Base-by-base conservation (phyloP, 345 rosid genomes). In the Salix suchowensis region DNA sequence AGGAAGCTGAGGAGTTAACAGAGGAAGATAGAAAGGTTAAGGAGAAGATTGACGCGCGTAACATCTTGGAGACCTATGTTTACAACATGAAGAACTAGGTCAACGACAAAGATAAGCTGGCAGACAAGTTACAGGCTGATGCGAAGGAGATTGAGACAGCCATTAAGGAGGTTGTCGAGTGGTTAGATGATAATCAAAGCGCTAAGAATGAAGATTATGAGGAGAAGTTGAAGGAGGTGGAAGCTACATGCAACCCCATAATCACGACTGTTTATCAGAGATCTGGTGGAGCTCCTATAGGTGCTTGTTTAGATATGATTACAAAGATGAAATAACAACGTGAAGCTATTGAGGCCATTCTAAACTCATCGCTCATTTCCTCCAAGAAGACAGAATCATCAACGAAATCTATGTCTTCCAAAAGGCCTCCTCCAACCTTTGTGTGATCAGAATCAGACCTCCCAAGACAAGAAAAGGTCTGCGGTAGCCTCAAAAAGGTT, bases 211-310 rank as follows among this genome's bases (percentile, higher is more conserved):
- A 83, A 16, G 86, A 83, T 18, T 83, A 77, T 14, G 74, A 71
- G 8, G 80, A 72, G 77, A 80, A 76, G 77, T 64, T 80, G 26
- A 80, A 80, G 77, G 86, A 80, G 76, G 83, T 83, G 30, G 86
- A 83, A 67, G 86, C 5, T 34, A 34, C 5, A 34, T 4, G 5
- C 36, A 34, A 34, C 55, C 83, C 83, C 19, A 66, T 80, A 61
- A 71, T 80, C 50, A 71, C 75, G 14, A 48, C 78, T 26, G 76
- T 74, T 21, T 79, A 79, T 66, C 82, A 79, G 78, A 74, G 78
- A 21, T 79, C 82, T 42, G 82, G 78, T 24, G 82, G 82, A 68
- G 75, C 82, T 24, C 24, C 24, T 24, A 24, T 24, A 24, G 24
- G 24, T 24, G 24, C 24, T 24, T 24, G 24, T 24, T 24, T 24